phyloP scores from a whole-genome alignment of 2,329 filamentous ascomycete genomes.

The Aureobasidium lini region DNA sequence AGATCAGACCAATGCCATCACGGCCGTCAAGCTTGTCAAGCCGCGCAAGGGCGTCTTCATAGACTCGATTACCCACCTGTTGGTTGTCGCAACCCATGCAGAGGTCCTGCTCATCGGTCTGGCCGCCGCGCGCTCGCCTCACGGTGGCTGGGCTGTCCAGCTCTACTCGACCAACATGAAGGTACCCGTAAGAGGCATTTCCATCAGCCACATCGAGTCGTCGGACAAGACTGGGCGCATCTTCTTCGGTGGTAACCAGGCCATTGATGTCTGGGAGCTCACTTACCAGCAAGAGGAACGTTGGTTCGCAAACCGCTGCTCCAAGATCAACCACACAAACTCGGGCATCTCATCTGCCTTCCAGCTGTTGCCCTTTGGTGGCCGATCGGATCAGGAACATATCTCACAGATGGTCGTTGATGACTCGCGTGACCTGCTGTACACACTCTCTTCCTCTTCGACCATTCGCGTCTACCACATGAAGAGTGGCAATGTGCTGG shows the following conservation, averaged over 20 bases:
- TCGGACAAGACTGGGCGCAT: conserved; percentile 76
- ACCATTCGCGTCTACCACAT: conserved; percentile 90
- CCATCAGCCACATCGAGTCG: conserved; percentile 70
- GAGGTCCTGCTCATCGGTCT: conserved; percentile 87
- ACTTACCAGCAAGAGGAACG: conserved; percentile 95
- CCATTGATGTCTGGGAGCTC: conserved; percentile 87
- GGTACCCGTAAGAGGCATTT: conserved; percentile 65
- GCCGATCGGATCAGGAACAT: conserved; percentile 41
- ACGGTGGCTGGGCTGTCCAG: conserved; percentile 64
- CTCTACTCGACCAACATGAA: conserved; percentile 87
- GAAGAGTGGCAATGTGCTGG: conserved; percentile 50
- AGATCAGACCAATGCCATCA: conserved; percentile 80
- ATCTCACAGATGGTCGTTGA: conserved; percentile 79
- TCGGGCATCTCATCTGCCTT: conserved; percentile 53
- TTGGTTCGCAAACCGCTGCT: conserved; percentile 86
- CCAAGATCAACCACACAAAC: conserved; percentile 81
- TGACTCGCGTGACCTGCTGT: conserved; percentile 79
- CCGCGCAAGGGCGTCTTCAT: conserved; percentile 86
- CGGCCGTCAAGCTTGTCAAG: conserved; percentile 77
- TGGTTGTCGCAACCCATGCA: conserved; percentile 78
- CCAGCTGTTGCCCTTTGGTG: conserved; percentile 45
- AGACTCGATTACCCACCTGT: conserved; percentile 72
- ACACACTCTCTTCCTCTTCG: conserved; percentile 80
- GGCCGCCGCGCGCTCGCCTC: conserved; percentile 54
- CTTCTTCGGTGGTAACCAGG: conserved; percentile 75